Evolutionary conservation across 208 protist species (phyloP), one percentile per base, ranked within the genome.

Genomic region (Acanthamoeba quina): DNA sequence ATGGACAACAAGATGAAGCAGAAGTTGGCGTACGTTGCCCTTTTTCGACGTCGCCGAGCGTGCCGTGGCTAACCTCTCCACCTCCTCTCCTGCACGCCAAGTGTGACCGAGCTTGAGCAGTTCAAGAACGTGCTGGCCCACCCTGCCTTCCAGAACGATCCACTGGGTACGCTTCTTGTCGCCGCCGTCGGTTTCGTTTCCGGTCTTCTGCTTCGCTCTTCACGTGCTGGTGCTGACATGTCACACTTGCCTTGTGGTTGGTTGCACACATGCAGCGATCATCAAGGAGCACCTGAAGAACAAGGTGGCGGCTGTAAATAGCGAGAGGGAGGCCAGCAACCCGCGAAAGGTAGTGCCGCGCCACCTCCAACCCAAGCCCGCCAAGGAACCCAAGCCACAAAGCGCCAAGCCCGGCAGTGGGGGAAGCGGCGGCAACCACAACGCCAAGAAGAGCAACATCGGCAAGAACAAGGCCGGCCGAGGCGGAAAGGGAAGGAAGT

Each of bases 81-180:
- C 52, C 52, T 56, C 52, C 9, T 17, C 52, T 58, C 19, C 19
- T 66, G 24, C 60, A 29, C 24, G 52, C 24, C 26, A 44, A 86
- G 78, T 21, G 52, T 41, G 78, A 64, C 78, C 15, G 78, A 86
- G 29, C 49, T 86, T 11, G 78, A 86, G 52, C 78, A 86, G 78
- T 86, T 86, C 49, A 86, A 86, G 78, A 86, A 86, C 41, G 78
- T 86, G 47, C 34, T 86, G 52, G 78, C 78, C 34, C 78, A 86
- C 58, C 78, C 78, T 37, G 78, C 78, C 44, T 86, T 60, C 29
- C 78, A 86, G 44, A 34, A 31, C 26, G 78, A 86, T 86, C 78
- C 78, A 41, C 21, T 86, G 41, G 44, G 49, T 86, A 21, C 52
- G 52, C 44, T 47, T 47, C 44, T 47, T 47, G 44, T 47, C 44